Evolutionary conservation across 495 filamentous ascomycete genomes (phyloP).

Genomic region (Penicillium longicatenatum): DNA sequence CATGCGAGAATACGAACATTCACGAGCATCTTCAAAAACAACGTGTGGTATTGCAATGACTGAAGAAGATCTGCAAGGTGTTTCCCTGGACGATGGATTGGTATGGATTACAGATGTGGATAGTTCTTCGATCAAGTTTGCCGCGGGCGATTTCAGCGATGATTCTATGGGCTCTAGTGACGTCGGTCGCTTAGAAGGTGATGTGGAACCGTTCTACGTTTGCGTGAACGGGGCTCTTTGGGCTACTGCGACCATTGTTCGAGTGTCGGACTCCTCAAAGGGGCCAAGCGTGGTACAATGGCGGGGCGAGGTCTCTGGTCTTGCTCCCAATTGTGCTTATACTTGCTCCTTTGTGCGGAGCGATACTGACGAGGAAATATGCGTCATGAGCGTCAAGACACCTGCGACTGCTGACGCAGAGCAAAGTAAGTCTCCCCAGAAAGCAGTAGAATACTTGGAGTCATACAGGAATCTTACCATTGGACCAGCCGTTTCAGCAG

Average conservation of each 20-base stretch:
- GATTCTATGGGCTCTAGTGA: constrained; percentile 38
- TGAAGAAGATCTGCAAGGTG: constrained; percentile 79
- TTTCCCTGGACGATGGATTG: constrained; percentile 75
- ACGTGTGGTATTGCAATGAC: constrained; percentile 66
- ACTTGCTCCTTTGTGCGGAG: constrained; percentile 80
- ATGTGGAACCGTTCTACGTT: constrained; percentile 80
- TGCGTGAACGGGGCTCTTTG: constrained; percentile 87
- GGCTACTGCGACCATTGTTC: constrained; percentile 75
- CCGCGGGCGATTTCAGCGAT: constrained; percentile 67
- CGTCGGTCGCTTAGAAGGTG: constrained; percentile 36
- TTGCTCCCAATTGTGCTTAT: constrained; percentile 84
- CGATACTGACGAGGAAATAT: constrained; percentile 71
- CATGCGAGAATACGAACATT: constrained; percentile 88
- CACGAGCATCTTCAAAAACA: constrained; percentile 74
- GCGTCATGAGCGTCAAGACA: constrained; percentile 78
- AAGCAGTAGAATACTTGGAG: neutral
- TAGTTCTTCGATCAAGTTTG: constrained; percentile 79
- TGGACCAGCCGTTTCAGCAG: constrained; percentile 39
- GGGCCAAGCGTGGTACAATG: constrained; percentile 58
- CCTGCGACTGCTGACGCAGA: constrained; percentile 69
- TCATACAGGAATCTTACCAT: constrained; percentile 6
- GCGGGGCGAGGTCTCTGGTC: constrained; percentile 85
- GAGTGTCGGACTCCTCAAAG: constrained; percentile 51
- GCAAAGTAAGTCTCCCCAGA: constrained; percentile 45
- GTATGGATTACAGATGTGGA: constrained; percentile 88